Evolutionary conservation across 768 basidiomycete species (phyloP).

Genomic region (Leccinellum rugosiceps): DNA sequence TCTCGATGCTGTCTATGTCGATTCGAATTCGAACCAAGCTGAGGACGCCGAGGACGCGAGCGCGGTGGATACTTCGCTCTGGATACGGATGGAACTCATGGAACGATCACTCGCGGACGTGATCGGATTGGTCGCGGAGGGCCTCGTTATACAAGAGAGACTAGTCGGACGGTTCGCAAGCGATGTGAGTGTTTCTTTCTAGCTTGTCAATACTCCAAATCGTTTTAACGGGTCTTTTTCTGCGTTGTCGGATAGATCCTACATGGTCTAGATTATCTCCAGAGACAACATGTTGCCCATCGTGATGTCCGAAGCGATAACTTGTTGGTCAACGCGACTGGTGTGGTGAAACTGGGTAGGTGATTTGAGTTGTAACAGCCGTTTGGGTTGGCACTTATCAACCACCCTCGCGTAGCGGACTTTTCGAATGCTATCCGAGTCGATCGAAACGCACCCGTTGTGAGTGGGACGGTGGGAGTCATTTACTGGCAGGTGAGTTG

Average conservation of each 20-base stretch:
- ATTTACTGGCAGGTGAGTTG: slow-evolving; percentile 71
- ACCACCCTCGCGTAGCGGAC: slow-evolving; percentile 50
- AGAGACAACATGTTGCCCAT: slow-evolving; percentile 67
- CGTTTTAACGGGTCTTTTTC: not conserved
- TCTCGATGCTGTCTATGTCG: slow-evolving; percentile 70
- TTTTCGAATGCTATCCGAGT: slow-evolving; percentile 76
- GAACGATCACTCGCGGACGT: slow-evolving; percentile 84
- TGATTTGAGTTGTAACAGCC: slow-evolving; percentile 3
- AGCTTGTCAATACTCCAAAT: not conserved
- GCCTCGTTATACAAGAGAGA: slow-evolving; percentile 63
- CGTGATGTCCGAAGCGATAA: slow-evolving; percentile 86
- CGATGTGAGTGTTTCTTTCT: slow-evolving; percentile 55
- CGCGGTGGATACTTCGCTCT: slow-evolving; percentile 55
- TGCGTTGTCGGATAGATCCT: slow-evolving; percentile 47
- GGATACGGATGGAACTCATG: slow-evolving; percentile 92
- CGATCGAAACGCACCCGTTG: slow-evolving; percentile 45
- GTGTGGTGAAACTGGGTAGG: slow-evolving; percentile 73
- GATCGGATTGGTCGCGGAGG: slow-evolving; percentile 57
- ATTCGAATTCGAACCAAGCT: slow-evolving; percentile 36
- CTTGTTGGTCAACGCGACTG: slow-evolving; percentile 63
- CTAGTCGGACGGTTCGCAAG: slow-evolving; percentile 70
- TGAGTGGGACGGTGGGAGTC: slow-evolving; percentile 64
- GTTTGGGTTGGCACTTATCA: not conserved
- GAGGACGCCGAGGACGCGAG: slow-evolving; percentile 17
- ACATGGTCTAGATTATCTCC: slow-evolving; percentile 62